Evolutionary conservation across 2,329 filamentous ascomycete genomes (phyloP).

Genomic region (Aspergillus udagawae): DNA sequence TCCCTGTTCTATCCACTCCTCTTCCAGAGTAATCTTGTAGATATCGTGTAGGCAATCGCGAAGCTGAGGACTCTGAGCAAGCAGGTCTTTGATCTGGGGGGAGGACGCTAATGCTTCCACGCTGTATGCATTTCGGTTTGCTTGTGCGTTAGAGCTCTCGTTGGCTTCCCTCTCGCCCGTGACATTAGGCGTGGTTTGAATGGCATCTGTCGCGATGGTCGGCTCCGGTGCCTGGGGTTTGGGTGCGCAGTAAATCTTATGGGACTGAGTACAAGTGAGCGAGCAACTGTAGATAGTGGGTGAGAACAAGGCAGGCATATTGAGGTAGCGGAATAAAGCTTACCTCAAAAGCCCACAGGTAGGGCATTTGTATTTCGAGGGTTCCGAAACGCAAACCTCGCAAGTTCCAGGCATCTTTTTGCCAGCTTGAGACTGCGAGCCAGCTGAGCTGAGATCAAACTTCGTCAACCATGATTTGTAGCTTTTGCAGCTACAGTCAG

Average conservation of each 20-base stretch:
- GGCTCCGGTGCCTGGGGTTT: constrained; percentile 17
- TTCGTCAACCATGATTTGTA: constrained; percentile 14
- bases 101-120: constrained; percentile 23
- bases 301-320: neutral
- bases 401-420: constrained; percentile 30
- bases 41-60: constrained; percentile 40
- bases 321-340: neutral
- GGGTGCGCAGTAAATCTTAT: constrained; percentile 42
- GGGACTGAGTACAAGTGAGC: constrained; percentile 42
- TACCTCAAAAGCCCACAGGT: constrained; percentile 38
- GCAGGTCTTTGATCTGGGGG: constrained; percentile 34
- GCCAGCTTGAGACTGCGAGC: constrained; percentile 8
- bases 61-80: constrained; percentile 37
- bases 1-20: constrained; percentile 37
- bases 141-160: constrained; percentile 1
- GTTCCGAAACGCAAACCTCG: constrained; percentile 36
- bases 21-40: constrained; percentile 37
- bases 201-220: constrained; percentile 8
- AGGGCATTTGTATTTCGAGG: constrained; percentile 39
- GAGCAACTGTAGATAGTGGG: constrained; percentile 37
- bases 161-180: constrained; percentile 5
- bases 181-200: constrained; percentile 7
- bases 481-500: constrained; percentile 1
- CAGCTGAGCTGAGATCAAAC: constrained; percentile 9
- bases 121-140: constrained; percentile 5